Percentiles rank a stretch among this genome's conserved stretches.
These are phyloP conservation scores for Aspergillus viridinutans DNA, from an alignment of 2,329 filamentous ascomycete genomes.

Conservation along the genomic window DNA sequence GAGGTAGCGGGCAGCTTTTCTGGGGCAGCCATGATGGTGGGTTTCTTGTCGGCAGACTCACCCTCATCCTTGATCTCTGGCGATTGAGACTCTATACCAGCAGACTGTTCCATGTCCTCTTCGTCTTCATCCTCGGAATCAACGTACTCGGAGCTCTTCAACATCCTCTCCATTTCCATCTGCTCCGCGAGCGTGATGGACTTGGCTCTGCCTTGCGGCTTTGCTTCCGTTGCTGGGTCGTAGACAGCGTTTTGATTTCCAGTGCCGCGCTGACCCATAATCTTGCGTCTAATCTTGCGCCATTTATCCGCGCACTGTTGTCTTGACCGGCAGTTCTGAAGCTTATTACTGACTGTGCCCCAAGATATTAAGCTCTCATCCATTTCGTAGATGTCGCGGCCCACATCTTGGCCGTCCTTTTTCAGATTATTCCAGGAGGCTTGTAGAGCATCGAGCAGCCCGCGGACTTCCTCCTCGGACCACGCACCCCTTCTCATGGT, in stretches of 20 bases:
- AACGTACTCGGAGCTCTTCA: slow-evolving; percentile 5
- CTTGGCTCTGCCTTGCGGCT: slow-evolving; percentile 1
- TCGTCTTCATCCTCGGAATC: slow-evolving; percentile 10
- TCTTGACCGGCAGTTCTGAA: slow-evolving; percentile 30
- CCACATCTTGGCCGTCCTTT: slow-evolving; percentile 17
- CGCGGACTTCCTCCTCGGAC: slow-evolving; percentile 29
- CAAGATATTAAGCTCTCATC: slow-evolving; percentile 29
- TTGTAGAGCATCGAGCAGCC: slow-evolving; percentile 26
- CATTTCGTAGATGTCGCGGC: slow-evolving; percentile 36
- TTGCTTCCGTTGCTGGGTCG: slow-evolving; percentile 12
- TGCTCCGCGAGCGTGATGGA: neutral
- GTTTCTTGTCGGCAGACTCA: neutral
- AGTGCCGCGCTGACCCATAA: slow-evolving; percentile 17
- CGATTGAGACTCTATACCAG: neutral
- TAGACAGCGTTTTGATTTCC: slow-evolving; percentile 23
- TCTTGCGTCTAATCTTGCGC: slow-evolving; percentile 28
- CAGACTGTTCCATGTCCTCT: neutral
- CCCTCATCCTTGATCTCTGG: neutral
- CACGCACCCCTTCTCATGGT: slow-evolving; percentile 36
- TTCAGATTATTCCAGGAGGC: slow-evolving; percentile 18
- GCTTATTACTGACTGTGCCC: slow-evolving; percentile 27
- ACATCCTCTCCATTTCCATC: neutral
- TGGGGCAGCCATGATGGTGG: neutral
- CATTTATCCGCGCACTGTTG: slow-evolving; percentile 40
- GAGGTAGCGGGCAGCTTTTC: neutral